Conservation (phyloP, 208 protist genomes). For the Trypanosoma mega region DNA sequence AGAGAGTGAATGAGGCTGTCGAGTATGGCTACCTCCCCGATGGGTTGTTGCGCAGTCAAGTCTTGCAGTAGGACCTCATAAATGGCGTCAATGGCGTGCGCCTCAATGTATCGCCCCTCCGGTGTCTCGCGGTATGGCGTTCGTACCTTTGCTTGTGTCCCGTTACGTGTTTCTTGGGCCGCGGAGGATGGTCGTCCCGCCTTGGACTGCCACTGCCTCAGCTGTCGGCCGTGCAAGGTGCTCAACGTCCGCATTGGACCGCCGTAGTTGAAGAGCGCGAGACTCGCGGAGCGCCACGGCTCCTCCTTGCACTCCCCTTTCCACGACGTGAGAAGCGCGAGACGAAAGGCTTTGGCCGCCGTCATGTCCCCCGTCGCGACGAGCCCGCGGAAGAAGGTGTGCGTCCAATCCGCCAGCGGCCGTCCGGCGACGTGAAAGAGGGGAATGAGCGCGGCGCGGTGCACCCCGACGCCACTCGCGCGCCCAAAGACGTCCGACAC, state of each 20-base stretch:
- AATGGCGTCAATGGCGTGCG: slow-evolving; percentile 54
- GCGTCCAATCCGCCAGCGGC: slow-evolving; percentile 11
- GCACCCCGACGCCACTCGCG: slow-evolving; percentile 23
- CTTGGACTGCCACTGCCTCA: background rate
- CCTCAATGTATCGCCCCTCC: slow-evolving; percentile 27
- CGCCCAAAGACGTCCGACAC: slow-evolving; percentile 24
- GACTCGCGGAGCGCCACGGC: slow-evolving; percentile 54
- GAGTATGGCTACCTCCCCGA: slow-evolving; percentile 41
- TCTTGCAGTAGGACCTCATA: slow-evolving; percentile 62
- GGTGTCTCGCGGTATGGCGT: slow-evolving; percentile 26
- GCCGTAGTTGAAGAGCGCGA: slow-evolving; percentile 60
- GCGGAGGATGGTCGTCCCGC: background rate
- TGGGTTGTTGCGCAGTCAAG: slow-evolving; percentile 38
- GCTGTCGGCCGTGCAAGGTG: slow-evolving; percentile 9
- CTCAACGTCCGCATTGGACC: slow-evolving; percentile 37
- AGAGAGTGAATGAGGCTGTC: slow-evolving; percentile 49
- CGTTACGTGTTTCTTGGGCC: slow-evolving; percentile 6
- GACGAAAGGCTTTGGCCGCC: slow-evolving; percentile 22
- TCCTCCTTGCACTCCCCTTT: slow-evolving; percentile 24
- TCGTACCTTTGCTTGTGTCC: background rate
- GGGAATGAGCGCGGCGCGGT: slow-evolving; percentile 24
- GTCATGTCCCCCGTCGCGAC: slow-evolving; percentile 17
- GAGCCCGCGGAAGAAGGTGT: slow-evolving; percentile 13
- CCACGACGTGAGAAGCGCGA: slow-evolving; percentile 18
- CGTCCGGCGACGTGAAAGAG: slow-evolving; percentile 11